Percentiles rank a stretch among this genome's conserved stretches.
Conservation (phyloP, 805 yeast species). For the Suhomyces faveliae region DNA sequence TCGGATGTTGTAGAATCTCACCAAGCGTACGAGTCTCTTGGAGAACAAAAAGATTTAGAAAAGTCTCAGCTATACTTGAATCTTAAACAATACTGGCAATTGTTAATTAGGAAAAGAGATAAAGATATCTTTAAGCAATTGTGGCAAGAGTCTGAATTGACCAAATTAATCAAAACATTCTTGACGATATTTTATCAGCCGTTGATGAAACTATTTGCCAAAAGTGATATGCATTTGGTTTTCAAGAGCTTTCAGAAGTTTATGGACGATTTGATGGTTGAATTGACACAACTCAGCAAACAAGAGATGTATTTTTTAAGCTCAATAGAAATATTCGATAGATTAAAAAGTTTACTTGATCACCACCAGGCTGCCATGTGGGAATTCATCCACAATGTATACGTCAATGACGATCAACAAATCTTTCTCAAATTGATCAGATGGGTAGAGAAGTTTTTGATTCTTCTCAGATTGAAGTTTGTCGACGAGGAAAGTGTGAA, state of each 20-base stretch:
- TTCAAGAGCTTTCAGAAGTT: slow-evolving; percentile 39
- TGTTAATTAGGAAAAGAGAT: slow-evolving; percentile 68
- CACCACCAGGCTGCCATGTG: slow-evolving; percentile 73
- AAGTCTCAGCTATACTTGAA: slow-evolving; percentile 44
- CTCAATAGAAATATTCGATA: slow-evolving; percentile 62
- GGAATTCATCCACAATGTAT: slow-evolving; percentile 77
- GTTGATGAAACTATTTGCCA: slow-evolving; percentile 35
- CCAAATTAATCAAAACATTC: slow-evolving; percentile 70
- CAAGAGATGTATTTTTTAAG: slow-evolving; percentile 48
- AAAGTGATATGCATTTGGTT: slow-evolving; percentile 38
- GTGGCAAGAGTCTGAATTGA: slow-evolving; percentile 84
- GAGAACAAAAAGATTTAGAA: slow-evolving; percentile 11
- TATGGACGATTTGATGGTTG: slow-evolving; percentile 57
- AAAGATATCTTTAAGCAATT: slow-evolving; percentile 70
- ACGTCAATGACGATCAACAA: slow-evolving; percentile 67
- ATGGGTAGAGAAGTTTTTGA: slow-evolving; percentile 72
- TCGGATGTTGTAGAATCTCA: slow-evolving; percentile 15
- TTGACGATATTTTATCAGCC: slow-evolving; percentile 49
- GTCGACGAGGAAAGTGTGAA: slow-evolving; percentile 36
- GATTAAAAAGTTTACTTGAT: slow-evolving; percentile 62
- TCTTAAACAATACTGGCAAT: slow-evolving; percentile 59
- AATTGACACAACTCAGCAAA: slow-evolving; percentile 58
- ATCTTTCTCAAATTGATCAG: slow-evolving; percentile 67
- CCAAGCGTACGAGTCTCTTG: slow-evolving; percentile 19
- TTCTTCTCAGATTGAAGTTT: slow-evolving; percentile 62